These are phyloP conservation scores for Salix dunnii DNA, from an alignment of 345 rosid species.

Conservation along the genomic window DNA sequence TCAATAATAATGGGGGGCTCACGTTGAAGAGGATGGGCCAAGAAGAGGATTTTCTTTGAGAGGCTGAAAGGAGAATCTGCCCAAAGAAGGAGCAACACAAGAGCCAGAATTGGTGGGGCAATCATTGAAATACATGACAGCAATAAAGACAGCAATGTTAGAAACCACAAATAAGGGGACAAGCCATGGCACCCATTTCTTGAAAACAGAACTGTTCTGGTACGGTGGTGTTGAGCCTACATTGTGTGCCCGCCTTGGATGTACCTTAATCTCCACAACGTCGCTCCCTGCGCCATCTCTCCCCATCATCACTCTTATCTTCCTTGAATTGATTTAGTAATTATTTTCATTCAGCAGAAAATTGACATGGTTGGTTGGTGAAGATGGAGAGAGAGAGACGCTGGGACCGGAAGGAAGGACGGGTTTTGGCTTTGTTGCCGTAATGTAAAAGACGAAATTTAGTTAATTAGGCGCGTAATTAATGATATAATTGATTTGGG, in stretches of 20 bases:
- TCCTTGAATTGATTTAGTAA: neutral
- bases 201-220: slow-evolving; percentile 42
- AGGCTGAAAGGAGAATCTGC: slow-evolving; percentile 30
- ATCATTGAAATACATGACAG: slow-evolving; percentile 23
- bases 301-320: slow-evolving; percentile 20
- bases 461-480: neutral
- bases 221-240: neutral
- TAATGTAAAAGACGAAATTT: neutral
- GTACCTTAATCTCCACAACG: slow-evolving; percentile 50
- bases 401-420: neutral
- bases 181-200: slow-evolving; percentile 29
- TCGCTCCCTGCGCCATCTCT: slow-evolving; percentile 20
- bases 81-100: slow-evolving; percentile 20
- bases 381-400: neutral
- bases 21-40: slow-evolving; percentile 29
- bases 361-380: neutral
- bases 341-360: neutral
- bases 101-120: slow-evolving; percentile 18
- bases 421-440: neutral
- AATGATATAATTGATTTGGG: neutral
- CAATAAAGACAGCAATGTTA: slow-evolving; percentile 21
- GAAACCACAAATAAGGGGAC: slow-evolving; percentile 25
- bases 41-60: slow-evolving; percentile 32
- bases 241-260: slow-evolving; percentile 24
- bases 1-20: neutral